A percentile compares a stretch with the other conserved stretches of the same genome.
These are phyloP conservation scores for Dioscorea zingiberensis DNA, from an alignment of 106 monocot genomes.

Conservation along the genomic window DNA sequence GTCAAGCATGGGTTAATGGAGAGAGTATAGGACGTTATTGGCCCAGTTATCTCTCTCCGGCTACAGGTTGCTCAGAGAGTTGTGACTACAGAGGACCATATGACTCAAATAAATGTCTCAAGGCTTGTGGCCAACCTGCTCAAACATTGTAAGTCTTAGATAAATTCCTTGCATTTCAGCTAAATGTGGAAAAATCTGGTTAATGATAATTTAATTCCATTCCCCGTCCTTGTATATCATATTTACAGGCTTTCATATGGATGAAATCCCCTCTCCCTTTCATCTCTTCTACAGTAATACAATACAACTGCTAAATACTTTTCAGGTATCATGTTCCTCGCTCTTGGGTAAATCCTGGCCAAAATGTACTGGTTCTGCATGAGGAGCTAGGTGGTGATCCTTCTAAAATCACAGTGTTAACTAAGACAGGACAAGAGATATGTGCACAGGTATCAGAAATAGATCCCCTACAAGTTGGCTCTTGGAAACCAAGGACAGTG, in stretches of 20 bases:
- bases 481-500: constrained; percentile 7
- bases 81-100: constrained; percentile 32
- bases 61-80: constrained; percentile 22
- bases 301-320: neutral
- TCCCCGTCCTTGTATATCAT: too few species aligned
- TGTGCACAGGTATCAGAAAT: constrained; percentile 23
- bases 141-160: constrained; percentile 19
- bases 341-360: constrained; percentile 24
- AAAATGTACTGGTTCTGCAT: constrained; percentile 24
- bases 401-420: constrained; percentile 24
- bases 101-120: constrained; percentile 27
- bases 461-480: constrained; percentile 17
- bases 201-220: too few species aligned
- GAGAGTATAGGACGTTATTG: constrained; percentile 28
- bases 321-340: constrained; percentile 29
- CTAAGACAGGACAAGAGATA: constrained; percentile 20
- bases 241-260: too few species aligned
- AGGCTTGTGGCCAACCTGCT: constrained; percentile 28
- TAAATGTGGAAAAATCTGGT: too few species aligned
- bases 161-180: too few species aligned
- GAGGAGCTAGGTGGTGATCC: constrained; percentile 33
- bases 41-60: constrained; percentile 22
- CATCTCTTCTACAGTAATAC: too few species aligned
- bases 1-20: constrained; percentile 33
- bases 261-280: too few species aligned